A percentile compares a stretch with the other conserved stretches of the same genome.
Evolutionary conservation across 257 asterid species (phyloP).

Genomic region (Eustoma russellianum): DNA sequence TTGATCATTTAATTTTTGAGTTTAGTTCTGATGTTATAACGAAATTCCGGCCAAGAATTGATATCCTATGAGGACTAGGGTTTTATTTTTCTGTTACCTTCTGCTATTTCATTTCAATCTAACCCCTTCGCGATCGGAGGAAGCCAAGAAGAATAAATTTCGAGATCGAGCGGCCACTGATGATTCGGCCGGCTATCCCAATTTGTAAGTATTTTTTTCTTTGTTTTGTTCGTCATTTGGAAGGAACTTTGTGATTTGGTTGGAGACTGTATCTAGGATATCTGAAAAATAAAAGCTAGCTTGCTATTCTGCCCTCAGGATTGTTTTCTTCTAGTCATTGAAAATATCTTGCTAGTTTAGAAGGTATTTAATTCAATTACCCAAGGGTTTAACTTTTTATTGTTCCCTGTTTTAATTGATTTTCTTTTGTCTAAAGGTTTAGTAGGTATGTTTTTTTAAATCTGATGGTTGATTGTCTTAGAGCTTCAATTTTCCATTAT

Average conservation of each 20-base stretch:
- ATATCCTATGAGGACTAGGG: conserved; percentile 61
- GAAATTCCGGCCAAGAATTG: not conserved
- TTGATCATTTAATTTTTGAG: not conserved
- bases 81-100: conserved; percentile 38
- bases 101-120: conserved; percentile 44
- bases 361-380: too few species aligned
- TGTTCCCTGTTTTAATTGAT: too few species aligned
- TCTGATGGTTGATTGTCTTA: too few species aligned
- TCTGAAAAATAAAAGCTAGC: too few species aligned
- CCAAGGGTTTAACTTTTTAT: too few species aligned
- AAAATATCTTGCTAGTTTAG: not conserved
- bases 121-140: conserved; percentile 56
- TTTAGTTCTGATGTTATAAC: not conserved
- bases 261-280: too few species aligned
- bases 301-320: not conserved
- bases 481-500: too few species aligned
- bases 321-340: not conserved
- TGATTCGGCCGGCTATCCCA: conserved; percentile 83
- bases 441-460: too few species aligned
- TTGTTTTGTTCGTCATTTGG: not conserved
- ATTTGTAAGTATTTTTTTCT: conserved; percentile 33
- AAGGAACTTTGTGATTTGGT: not conserved
- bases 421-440: too few species aligned
- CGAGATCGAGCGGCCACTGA: conserved; percentile 93
- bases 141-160: conserved; percentile 58